These are phyloP conservation scores for Solanum neorickii DNA, from an alignment of 257 asterid genomes.

Conservation along the genomic window DNA sequence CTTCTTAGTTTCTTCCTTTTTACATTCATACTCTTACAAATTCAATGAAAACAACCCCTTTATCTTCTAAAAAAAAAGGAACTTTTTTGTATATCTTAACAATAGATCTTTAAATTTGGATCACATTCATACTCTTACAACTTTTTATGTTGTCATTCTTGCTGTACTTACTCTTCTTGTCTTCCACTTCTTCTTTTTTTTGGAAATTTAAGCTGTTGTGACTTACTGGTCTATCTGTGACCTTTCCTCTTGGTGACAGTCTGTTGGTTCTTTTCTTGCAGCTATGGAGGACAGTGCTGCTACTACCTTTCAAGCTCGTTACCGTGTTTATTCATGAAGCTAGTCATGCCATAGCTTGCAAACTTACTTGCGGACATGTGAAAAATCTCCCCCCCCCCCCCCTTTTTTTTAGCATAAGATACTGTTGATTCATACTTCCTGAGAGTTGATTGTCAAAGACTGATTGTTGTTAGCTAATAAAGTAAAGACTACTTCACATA, in stretches of 20 bases:
- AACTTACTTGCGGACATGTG: slow-evolving; percentile 35
- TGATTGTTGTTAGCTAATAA: not conserved
- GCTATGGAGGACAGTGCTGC: slow-evolving; percentile 29
- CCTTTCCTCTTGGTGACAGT: not conserved
- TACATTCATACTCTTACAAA: not conserved
- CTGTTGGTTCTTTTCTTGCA: not conserved
- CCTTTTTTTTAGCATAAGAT: not conserved
- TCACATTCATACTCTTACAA: no score
- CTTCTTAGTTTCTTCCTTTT: not conserved
- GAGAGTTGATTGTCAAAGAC: not conserved
- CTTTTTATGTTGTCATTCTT: no score
- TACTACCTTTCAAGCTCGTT: slow-evolving; percentile 31
- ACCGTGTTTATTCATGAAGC: slow-evolving; percentile 37
- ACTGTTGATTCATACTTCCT: not conserved
- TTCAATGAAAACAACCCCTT: not conserved
- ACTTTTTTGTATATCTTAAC: not conserved
- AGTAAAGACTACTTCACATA: not conserved
- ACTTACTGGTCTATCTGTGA: not conserved
- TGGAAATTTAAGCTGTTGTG: not conserved
- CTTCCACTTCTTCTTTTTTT: not conserved
- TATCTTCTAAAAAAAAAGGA: not conserved
- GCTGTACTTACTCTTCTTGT: not conserved
- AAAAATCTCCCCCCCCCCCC: not conserved
- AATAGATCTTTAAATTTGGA: not conserved
- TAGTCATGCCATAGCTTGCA: slow-evolving; percentile 37